These are phyloP conservation scores for Erigeron canadensis DNA, from an alignment of 129 eudicot species.

Conservation along the genomic window DNA sequence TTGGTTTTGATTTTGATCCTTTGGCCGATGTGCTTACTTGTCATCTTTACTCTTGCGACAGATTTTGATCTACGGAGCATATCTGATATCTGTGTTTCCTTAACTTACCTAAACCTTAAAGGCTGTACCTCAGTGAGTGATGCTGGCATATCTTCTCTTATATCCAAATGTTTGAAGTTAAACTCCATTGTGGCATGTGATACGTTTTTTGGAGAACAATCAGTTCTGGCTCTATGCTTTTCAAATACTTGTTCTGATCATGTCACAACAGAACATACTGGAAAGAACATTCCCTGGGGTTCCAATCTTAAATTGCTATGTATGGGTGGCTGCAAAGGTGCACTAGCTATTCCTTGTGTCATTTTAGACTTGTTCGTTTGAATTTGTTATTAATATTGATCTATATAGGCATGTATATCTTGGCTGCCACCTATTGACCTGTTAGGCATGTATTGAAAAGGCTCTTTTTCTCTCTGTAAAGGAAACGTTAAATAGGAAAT, in stretches of 20 bases:
- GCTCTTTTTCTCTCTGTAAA: too few relatives aligned
- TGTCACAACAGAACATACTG: slow-evolving; percentile 7
- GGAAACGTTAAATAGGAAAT: too few relatives aligned
- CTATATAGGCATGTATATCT: neutral
- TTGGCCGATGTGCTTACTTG: slow-evolving; percentile 21
- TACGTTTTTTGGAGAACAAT: slow-evolving; percentile 67
- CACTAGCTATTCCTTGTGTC: neutral
- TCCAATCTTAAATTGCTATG: slow-evolving; percentile 57
- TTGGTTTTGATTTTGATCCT: slow-evolving; percentile 16
- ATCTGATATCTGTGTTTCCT: slow-evolving; percentile 53
- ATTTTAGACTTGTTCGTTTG: neutral
- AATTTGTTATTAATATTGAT: neutral
- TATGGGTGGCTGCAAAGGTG: slow-evolving; percentile 87
- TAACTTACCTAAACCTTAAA: slow-evolving; percentile 61
- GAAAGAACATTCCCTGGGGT: slow-evolving; percentile 23
- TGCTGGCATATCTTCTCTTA: slow-evolving; percentile 60
- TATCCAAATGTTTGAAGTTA: slow-evolving; percentile 55
- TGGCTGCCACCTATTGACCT: slow-evolving; percentile 5
- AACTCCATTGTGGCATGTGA: slow-evolving; percentile 74
- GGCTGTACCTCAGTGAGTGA: slow-evolving; percentile 71
- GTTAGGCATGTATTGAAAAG: too few relatives aligned
- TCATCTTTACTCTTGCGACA: slow-evolving; percentile 34
- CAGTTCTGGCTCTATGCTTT: slow-evolving; percentile 61
- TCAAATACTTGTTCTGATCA: slow-evolving; percentile 28
- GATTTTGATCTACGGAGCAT: slow-evolving; percentile 63